Percentiles rank a stretch among this genome's conserved stretches.
phyloP scores from a whole-genome alignment of 768 basidiomycete genomes.

The Amanita jacksonii region DNA sequence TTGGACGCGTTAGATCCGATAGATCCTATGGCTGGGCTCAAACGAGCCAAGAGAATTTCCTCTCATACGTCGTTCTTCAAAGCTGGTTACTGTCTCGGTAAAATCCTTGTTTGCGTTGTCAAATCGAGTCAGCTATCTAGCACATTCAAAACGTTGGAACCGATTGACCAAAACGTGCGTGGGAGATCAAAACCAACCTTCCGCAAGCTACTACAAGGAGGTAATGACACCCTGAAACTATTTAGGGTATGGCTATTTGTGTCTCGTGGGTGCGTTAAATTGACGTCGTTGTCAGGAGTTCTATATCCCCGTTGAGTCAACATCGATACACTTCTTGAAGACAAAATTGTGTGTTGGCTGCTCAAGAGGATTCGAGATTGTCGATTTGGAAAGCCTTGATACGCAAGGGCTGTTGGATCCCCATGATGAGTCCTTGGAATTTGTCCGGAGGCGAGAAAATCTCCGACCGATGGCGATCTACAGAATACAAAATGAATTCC shows the following conservation, averaged over 20 bases:
- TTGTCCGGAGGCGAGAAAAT: slow-evolving; percentile 84
- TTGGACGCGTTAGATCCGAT: slow-evolving; percentile 84
- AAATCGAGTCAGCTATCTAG: slow-evolving; percentile 92
- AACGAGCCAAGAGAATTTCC: slow-evolving; percentile 90
- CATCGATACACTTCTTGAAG: slow-evolving; percentile 94
- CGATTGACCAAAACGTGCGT: slow-evolving; percentile 81
- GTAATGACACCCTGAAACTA: slow-evolving; percentile 85
- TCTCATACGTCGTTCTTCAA: slow-evolving; percentile 98
- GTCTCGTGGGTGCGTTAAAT: slow-evolving; percentile 1
- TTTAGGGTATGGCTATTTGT: slow-evolving; percentile 60
- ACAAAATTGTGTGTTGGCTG: slow-evolving; percentile 96
- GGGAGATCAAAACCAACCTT: slow-evolving; percentile 86
- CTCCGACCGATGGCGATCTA: slow-evolving; percentile 94
- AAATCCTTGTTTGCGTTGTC: slow-evolving; percentile 91
- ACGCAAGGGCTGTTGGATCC: slow-evolving; percentile 96
- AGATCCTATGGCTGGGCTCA: slow-evolving; percentile 86
- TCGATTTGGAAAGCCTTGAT: slow-evolving; percentile 94
- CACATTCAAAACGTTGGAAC: slow-evolving; percentile 96
- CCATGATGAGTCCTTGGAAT: slow-evolving; percentile 82
- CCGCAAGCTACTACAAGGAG: slow-evolving; percentile 86
- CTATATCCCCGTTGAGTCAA: slow-evolving; percentile 96
- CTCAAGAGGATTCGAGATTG: slow-evolving; percentile 96
- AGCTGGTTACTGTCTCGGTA: slow-evolving; percentile 84
- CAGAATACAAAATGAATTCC: slow-evolving; percentile 91
- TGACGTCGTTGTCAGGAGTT: slow-evolving; percentile 61